Percentiles rank a stretch among this genome's conserved stretches.
Evolutionary conservation across 106 monocot genomes (phyloP).

Genomic region (Narthecium ossifragum): DNA sequence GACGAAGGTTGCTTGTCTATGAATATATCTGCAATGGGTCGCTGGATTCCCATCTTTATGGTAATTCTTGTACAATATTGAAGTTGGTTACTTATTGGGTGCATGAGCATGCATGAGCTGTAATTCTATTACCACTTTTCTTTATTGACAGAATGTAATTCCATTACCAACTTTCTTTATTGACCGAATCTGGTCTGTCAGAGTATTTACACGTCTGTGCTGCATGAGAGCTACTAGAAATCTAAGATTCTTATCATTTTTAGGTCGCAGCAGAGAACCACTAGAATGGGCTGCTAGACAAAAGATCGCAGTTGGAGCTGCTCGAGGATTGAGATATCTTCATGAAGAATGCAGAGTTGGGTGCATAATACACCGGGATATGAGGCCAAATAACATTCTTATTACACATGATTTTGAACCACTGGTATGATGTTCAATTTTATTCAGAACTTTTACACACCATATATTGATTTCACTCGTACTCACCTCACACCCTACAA

Average conservation of each 20-base stretch:
- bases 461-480: too few species aligned
- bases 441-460: neutral
- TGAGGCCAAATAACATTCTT: slow-evolving; percentile 97
- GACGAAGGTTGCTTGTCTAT: slow-evolving; percentile 75
- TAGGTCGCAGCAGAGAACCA: slow-evolving; percentile 51
- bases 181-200: too few species aligned
- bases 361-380: slow-evolving; percentile 88
- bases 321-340: slow-evolving; percentile 84
- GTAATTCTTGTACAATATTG: slow-evolving; percentile 21
- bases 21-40: slow-evolving; percentile 93
- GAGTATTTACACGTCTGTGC: too few species aligned
- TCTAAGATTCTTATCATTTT: too few species aligned
- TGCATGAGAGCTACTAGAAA: too few species aligned
- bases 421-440: slow-evolving; percentile 39
- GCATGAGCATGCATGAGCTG: neutral
- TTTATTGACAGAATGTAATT: too few species aligned
- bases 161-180: too few species aligned
- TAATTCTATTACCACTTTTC: too few species aligned
- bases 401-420: slow-evolving; percentile 95
- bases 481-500: too few species aligned
- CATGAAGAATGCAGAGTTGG: slow-evolving; percentile 98
- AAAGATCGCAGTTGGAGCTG: slow-evolving; percentile 93
- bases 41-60: slow-evolving; percentile 81
- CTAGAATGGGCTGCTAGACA: slow-evolving; percentile 83
- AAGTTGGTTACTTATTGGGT: neutral